These are phyloP conservation scores for Terana coerulea DNA, from an alignment of 768 basidiomycete species.

Conservation along the genomic window DNA sequence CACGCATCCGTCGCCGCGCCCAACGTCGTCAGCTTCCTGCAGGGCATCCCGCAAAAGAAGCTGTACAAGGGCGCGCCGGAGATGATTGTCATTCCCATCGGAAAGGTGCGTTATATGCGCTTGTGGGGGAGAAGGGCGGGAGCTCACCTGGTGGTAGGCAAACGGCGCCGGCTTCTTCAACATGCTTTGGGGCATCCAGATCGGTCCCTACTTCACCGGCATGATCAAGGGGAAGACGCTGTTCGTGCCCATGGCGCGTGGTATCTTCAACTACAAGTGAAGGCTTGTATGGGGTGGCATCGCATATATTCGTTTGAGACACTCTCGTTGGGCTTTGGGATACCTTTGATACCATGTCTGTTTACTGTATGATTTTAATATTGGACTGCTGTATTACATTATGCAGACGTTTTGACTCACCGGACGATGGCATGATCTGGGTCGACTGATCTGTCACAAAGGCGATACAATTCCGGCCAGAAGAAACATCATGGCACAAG, in stretches of 20 bases:
- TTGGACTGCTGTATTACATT: too few relatives aligned
- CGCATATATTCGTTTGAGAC: too few relatives aligned
- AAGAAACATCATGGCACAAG: background rate
- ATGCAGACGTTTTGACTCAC: too few relatives aligned
- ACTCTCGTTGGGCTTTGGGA: too few relatives aligned
- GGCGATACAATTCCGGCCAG: too few relatives aligned
- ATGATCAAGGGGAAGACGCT: slow-evolving; percentile 27
- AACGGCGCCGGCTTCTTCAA: slow-evolving; percentile 26
- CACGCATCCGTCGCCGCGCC: slow-evolving; percentile 44
- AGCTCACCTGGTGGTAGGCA: slow-evolving; percentile 14
- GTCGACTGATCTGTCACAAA: too few relatives aligned
- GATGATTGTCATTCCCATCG: slow-evolving; percentile 50
- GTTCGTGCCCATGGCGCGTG: slow-evolving; percentile 14
- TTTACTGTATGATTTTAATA: too few relatives aligned
- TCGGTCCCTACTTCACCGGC: slow-evolving; percentile 25
- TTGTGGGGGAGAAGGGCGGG: background rate
- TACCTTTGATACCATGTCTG: too few relatives aligned
- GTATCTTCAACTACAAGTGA: background rate
- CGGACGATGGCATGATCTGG: too few relatives aligned
- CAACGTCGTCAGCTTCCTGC: slow-evolving; percentile 47
- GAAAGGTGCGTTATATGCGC: slow-evolving; percentile 37
- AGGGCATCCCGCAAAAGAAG: slow-evolving; percentile 32
- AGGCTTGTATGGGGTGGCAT: background rate
- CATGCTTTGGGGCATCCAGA: slow-evolving; percentile 26
- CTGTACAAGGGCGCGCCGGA: slow-evolving; percentile 49